Conservation (phyloP, 2,329 filamentous ascomycete genomes). For the Sarocladium brachiariae region DNA sequence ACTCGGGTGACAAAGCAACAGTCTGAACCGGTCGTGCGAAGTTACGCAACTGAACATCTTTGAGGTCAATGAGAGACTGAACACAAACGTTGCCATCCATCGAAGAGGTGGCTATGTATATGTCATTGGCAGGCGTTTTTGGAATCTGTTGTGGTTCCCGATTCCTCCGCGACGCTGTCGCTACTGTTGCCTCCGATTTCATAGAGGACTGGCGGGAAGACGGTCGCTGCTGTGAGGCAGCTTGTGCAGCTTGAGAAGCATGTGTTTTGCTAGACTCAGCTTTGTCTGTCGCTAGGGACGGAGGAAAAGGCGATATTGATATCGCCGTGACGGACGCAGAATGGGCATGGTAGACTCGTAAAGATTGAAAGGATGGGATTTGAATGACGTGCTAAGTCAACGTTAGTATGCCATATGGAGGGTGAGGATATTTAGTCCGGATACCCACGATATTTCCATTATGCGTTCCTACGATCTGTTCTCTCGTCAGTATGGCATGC, state of each 20-base stretch:
- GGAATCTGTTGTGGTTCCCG: conserved; percentile 53
- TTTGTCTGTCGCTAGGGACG: conserved; percentile 40
- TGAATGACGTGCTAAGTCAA: conserved; percentile 69
- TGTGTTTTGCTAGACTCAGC: background rate
- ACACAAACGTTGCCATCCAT: conserved; percentile 95
- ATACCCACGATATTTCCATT: conserved; percentile 85
- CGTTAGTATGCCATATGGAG: conserved; percentile 19
- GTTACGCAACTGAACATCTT: conserved; percentile 86
- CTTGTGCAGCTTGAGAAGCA: conserved; percentile 24
- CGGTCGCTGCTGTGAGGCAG: conserved; percentile 22
- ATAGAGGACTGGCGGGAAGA: conserved; percentile 23
- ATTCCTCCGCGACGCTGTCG: conserved; percentile 43
- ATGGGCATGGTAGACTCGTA: conserved; percentile 88
- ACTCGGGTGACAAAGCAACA: conserved; percentile 91
- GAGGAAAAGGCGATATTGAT: conserved; percentile 81
- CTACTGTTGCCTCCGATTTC: conserved; percentile 35
- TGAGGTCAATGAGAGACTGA: conserved; percentile 76
- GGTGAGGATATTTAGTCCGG: background rate
- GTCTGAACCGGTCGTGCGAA: conserved; percentile 90
- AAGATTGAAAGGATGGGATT: conserved; percentile 69
- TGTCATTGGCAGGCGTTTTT: conserved; percentile 77
- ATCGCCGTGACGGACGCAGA: conserved; percentile 84
- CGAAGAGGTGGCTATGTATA: conserved; percentile 88
- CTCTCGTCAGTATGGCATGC: conserved; percentile 23
- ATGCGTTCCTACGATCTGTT: conserved; percentile 82